Percentiles rank a stretch among this genome's conserved stretches.
These are phyloP conservation scores for Verticillium dahliae DNA, from an alignment of 2,329 filamentous ascomycete species.

Conservation along the genomic window DNA sequence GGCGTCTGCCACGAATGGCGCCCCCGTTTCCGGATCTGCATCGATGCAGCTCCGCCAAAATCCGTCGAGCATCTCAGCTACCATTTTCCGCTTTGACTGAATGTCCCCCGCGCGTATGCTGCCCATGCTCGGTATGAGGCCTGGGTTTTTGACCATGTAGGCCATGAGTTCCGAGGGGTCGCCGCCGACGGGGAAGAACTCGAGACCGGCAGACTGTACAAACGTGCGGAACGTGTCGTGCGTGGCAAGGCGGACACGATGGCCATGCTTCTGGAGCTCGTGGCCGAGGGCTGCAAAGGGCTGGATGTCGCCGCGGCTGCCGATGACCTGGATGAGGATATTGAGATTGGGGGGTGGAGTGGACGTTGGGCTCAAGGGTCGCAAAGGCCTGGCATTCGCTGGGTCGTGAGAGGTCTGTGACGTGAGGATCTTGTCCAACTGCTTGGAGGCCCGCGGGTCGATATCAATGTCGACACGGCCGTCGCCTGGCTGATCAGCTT, in stretches of 20 bases:
- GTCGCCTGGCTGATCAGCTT: neutral
- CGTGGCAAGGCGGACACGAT: slow-evolving; percentile 45
- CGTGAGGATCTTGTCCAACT: neutral
- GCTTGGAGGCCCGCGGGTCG: neutral
- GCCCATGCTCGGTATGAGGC: slow-evolving; percentile 17
- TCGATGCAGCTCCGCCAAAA: slow-evolving; percentile 15
- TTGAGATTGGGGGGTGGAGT: slow-evolving; percentile 27
- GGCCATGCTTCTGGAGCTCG: slow-evolving; percentile 37
- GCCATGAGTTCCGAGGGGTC: slow-evolving; percentile 36
- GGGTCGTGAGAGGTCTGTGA: neutral
- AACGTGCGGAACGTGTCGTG: slow-evolving; percentile 41
- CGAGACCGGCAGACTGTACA: slow-evolving; percentile 37
- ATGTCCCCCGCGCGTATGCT: slow-evolving; percentile 18
- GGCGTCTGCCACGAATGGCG: slow-evolving; percentile 39
- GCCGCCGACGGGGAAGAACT: slow-evolving; percentile 48
- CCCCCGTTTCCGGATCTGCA: slow-evolving; percentile 7
- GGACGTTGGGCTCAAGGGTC: neutral
- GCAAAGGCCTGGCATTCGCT: neutral
- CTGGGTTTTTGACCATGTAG: slow-evolving; percentile 22
- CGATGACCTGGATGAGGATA: slow-evolving; percentile 49
- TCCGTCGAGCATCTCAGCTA: slow-evolving; percentile 15
- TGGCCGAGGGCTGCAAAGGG: slow-evolving; percentile 47
- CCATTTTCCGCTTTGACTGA: slow-evolving; percentile 15
- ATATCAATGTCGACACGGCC: neutral
- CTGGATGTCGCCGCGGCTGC: slow-evolving; percentile 47